Evolutionary conservation across 148 eudicot species (phyloP).

Genomic region (Rhododendron mucronatum): DNA sequence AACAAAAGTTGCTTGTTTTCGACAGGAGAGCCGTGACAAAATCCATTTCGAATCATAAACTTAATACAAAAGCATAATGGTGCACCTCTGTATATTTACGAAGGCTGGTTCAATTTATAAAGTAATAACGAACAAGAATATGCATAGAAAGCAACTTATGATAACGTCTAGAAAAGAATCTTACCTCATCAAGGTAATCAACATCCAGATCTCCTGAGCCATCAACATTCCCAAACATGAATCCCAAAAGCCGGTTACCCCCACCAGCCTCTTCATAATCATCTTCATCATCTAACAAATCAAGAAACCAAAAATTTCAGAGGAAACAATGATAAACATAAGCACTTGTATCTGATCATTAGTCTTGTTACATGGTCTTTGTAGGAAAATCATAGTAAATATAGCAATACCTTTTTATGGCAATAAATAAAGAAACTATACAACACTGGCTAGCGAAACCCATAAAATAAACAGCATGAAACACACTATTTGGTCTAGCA

Average conservation of each 20-base stretch:
- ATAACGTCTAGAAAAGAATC: not conserved
- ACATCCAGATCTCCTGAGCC: conserved; percentile 89
- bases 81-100: not conserved
- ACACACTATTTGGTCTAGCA: not conserved
- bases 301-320: not conserved
- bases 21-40: not conserved
- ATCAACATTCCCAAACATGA: conserved; percentile 97
- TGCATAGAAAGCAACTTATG: conserved; percentile 3
- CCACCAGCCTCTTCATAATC: conserved; percentile 77
- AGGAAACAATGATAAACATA: not conserved
- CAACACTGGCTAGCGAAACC: not conserved
- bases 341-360: not conserved
- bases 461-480: not conserved
- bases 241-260: conserved; percentile 75
- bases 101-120: not conserved
- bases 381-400: not conserved
- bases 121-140: not conserved
- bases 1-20: not conserved
- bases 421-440: not conserved
- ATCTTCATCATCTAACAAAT: conserved; percentile 74
- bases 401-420: not conserved
- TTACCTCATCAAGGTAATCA: conserved; percentile 95
- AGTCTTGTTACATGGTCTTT: not conserved
- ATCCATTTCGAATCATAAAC: not conserved
- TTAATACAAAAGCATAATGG: not conserved